Percentiles rank a stretch among this genome's conserved stretches.
Evolutionary conservation across 2,329 filamentous ascomycete genomes (phyloP).

Genomic region (Penicillium italicum): DNA sequence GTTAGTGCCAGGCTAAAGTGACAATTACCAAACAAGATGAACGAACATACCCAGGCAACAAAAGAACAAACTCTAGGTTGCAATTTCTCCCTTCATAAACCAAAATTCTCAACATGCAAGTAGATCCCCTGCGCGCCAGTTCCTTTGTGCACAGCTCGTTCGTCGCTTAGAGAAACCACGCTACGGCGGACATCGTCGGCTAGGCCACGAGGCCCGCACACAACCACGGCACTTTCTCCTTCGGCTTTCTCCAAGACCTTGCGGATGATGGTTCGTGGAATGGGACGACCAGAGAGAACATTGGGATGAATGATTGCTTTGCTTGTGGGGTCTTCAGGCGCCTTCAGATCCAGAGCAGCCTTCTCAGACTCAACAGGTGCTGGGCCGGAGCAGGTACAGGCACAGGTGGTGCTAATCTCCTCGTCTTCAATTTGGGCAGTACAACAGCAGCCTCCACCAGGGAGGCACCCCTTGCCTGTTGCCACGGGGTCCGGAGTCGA

Average conservation of each 20-base stretch:
- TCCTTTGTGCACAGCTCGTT: slow-evolving; percentile 64
- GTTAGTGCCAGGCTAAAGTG: neutral
- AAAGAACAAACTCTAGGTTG: neutral
- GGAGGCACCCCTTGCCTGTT: slow-evolving; percentile 20
- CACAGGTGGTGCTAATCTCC: slow-evolving; percentile 33
- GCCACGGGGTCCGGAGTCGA: slow-evolving; percentile 3
- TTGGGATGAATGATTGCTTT: slow-evolving; percentile 3
- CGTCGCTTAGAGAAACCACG: slow-evolving; percentile 58
- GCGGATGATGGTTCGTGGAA: slow-evolving; percentile 51
- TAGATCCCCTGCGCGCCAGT: slow-evolving; percentile 63
- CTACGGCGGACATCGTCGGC: slow-evolving; percentile 54
- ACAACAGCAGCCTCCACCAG: slow-evolving; percentile 49
- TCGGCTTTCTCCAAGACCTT: slow-evolving; percentile 55
- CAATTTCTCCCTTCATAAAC: slow-evolving; percentile 30
- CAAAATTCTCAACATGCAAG: slow-evolving; percentile 58
- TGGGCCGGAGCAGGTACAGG: slow-evolving; percentile 38
- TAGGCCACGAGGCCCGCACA: slow-evolving; percentile 57
- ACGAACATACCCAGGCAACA: neutral
- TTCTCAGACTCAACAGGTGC: slow-evolving; percentile 13
- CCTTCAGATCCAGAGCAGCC: slow-evolving; percentile 4
- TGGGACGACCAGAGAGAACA: slow-evolving; percentile 52
- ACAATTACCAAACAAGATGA: neutral
- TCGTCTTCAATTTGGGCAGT: slow-evolving; percentile 47
- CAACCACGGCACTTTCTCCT: slow-evolving; percentile 61
- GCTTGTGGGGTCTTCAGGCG: neutral